Conservation (phyloP, 225 moss, liverwort and hornwort genomes). For the Polytrichum commune region DNA sequence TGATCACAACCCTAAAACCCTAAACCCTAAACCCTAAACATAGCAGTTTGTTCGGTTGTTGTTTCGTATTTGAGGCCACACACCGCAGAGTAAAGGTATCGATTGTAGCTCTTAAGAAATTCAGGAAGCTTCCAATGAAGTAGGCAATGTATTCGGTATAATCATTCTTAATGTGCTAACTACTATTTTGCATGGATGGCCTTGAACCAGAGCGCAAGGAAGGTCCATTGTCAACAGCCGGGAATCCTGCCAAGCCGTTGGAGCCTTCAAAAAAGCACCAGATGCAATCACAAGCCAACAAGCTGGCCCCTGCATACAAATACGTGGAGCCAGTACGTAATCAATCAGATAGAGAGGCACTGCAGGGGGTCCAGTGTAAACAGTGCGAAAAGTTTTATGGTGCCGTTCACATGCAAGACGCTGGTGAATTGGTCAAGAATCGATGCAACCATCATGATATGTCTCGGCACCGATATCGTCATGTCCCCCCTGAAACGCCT, state of each 20-base stretch:
- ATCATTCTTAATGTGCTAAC: too few species aligned
- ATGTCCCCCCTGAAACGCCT: slow-evolving; percentile 83
- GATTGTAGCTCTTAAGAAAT: too few species aligned
- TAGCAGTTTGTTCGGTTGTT: too few species aligned
- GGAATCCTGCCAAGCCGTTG: slow-evolving; percentile 20
- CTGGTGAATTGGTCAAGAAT: slow-evolving; percentile 30
- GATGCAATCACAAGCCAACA: slow-evolving; percentile 16
- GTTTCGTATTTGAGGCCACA: too few species aligned
- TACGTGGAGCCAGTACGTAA: slow-evolving; percentile 76
- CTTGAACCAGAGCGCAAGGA: slow-evolving; percentile 6
- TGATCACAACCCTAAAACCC: too few species aligned
- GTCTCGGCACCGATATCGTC: slow-evolving; percentile 79
- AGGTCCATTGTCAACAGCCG: slow-evolving; percentile 15
- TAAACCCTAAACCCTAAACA: too few species aligned
- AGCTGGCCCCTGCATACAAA: slow-evolving; percentile 38
- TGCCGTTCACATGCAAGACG: slow-evolving; percentile 62
- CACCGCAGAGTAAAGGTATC: too few species aligned
- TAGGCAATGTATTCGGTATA: too few species aligned
- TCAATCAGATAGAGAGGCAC: slow-evolving; percentile 72
- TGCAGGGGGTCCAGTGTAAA: slow-evolving; percentile 66
- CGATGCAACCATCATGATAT: slow-evolving; percentile 76
- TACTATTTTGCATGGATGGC: neutral
- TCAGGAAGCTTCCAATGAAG: too few species aligned
- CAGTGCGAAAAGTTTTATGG: slow-evolving; percentile 89
- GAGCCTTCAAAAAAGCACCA: slow-evolving; percentile 24